phyloP scores from a whole-genome alignment of 1,284 basidiomycete genomes.

The Takashimella tepidaria region DNA sequence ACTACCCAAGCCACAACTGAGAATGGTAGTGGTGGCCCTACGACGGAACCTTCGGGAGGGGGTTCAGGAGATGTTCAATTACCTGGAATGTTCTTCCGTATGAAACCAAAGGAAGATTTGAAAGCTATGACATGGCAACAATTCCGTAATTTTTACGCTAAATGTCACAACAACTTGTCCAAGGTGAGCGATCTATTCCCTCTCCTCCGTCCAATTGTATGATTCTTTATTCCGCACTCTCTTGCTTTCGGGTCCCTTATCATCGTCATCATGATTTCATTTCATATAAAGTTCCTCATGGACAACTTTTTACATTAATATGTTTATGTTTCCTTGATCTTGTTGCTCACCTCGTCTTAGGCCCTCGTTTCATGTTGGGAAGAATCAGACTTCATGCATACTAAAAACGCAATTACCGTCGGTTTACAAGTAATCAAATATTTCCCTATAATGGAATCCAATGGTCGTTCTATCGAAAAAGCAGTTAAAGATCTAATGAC shows the following conservation, averaged over 20 bases:
- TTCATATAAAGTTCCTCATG: too few relatives aligned
- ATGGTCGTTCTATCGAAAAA: constrained; percentile 56
- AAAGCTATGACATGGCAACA: constrained; percentile 60
- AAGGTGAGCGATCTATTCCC: constrained; percentile 25
- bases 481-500: constrained; percentile 65
- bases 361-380: constrained; percentile 44
- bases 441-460: constrained; percentile 65
- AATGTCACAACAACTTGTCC: constrained; percentile 72
- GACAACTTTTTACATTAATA: too few relatives aligned
- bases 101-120: constrained; percentile 48
- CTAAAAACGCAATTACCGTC: constrained; percentile 86
- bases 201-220: constrained; percentile 13
- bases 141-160: constrained; percentile 67
- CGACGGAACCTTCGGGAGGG: not conserved
- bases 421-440: constrained; percentile 81
- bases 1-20: too few relatives aligned
- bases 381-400: constrained; percentile 76
- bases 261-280: too few relatives aligned
- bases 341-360: constrained; percentile 62
- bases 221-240: too few relatives aligned
- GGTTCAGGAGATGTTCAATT: constrained; percentile 8
- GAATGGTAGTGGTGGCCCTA: not conserved
- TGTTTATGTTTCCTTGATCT: too few relatives aligned
- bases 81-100: constrained; percentile 58
- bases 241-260: too few relatives aligned